Conservation (phyloP, 371 early-diverging fungal species). For the Mucor racemosus region DNA sequence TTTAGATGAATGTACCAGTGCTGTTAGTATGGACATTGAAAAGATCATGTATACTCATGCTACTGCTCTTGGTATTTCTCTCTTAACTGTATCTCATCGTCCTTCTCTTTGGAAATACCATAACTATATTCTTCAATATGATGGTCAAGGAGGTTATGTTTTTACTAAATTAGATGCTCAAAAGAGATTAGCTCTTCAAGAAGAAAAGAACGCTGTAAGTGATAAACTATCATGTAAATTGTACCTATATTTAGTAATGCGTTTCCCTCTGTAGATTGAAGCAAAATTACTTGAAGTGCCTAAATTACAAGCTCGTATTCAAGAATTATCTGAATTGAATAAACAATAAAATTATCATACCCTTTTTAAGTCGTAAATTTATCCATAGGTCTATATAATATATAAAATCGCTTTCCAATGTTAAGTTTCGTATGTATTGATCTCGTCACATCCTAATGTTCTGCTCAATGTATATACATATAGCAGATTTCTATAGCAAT, state of each 20-base stretch:
- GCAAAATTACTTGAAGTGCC: slow-evolving; percentile 74
- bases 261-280: slow-evolving; percentile 54
- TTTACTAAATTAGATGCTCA: slow-evolving; percentile 89
- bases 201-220: slow-evolving; percentile 67
- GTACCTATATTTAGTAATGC: background rate
- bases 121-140: slow-evolving; percentile 83
- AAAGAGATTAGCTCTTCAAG: slow-evolving; percentile 81
- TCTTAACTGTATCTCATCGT: slow-evolving; percentile 89
- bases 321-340: slow-evolving; percentile 54
- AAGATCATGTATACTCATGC: slow-evolving; percentile 90
- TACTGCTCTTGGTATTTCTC: slow-evolving; percentile 80
- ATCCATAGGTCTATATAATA: no score
- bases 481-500: no score
- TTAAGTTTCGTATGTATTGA: no score
- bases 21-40: slow-evolving; percentile 91
- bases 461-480: no score
- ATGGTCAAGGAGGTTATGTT: slow-evolving; percentile 88
- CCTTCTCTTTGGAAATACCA: slow-evolving; percentile 90
- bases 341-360: slow-evolving; percentile 11
- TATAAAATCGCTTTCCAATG: no score
- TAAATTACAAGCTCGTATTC: slow-evolving; percentile 70
- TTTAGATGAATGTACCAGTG: slow-evolving; percentile 90
- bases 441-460: no score
- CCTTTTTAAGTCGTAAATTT: background rate
- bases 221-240: background rate